Conservation (phyloP, 495 filamentous ascomycete genomes). For the Penicillium odoratum region DNA sequence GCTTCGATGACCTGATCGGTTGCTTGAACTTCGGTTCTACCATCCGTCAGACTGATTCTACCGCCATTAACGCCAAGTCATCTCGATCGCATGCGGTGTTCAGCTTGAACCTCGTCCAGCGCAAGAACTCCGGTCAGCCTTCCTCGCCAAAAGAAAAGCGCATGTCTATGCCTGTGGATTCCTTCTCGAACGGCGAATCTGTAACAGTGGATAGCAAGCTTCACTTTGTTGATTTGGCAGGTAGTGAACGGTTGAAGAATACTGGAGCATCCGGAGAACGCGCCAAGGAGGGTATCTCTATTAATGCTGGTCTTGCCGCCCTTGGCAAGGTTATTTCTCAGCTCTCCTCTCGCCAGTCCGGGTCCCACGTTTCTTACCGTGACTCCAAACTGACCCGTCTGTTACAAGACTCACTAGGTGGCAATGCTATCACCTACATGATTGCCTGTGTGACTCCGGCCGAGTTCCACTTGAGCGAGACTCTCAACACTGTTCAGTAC, state of each 20-base stretch:
- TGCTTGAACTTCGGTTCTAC: slow-evolving; percentile 89
- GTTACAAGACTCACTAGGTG: slow-evolving; percentile 96
- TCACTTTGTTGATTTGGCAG: slow-evolving; percentile 97
- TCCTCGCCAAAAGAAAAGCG: slow-evolving; percentile 72
- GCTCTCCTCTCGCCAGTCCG: slow-evolving; percentile 82
- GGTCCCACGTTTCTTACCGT: slow-evolving; percentile 94
- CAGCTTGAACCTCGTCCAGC: slow-evolving; percentile 89
- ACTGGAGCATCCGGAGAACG: slow-evolving; percentile 94
- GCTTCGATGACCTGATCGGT: slow-evolving; percentile 84
- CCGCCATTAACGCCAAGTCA: slow-evolving; percentile 95
- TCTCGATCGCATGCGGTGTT: slow-evolving; percentile 99
- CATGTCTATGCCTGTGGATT: slow-evolving; percentile 84
- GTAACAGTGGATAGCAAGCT: slow-evolving; percentile 97
- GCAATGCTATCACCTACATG: slow-evolving; percentile 99
- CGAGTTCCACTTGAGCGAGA: slow-evolving; percentile 97
- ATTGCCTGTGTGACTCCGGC: slow-evolving; percentile 97
- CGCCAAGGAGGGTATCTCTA: slow-evolving; percentile 95
- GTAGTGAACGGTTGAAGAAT: slow-evolving; percentile 96
- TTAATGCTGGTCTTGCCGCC: slow-evolving; percentile 94
- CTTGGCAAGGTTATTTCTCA: slow-evolving; percentile 98
- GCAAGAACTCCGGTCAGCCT: slow-evolving; percentile 58
- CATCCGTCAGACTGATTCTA: slow-evolving; percentile 97
- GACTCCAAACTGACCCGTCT: slow-evolving; percentile 95
- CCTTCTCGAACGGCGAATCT: slow-evolving; percentile 66
- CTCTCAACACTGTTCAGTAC: slow-evolving; percentile 94